Base-by-base conservation (phyloP, 257 asterid genomes). In the Jacaranda copaia region DNA sequence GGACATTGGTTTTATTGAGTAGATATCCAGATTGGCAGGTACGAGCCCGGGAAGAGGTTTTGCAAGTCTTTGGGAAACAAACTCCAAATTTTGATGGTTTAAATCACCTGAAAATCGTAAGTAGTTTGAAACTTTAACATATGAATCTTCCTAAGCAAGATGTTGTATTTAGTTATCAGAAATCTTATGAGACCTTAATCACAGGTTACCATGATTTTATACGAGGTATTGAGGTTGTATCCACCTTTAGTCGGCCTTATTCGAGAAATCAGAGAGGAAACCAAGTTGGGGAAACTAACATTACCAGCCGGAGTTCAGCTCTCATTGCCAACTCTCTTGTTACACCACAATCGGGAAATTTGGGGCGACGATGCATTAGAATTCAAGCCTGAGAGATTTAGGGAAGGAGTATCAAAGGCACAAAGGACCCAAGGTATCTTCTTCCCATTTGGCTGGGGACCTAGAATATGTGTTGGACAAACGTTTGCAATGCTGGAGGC, bases 381-480 rank as follows among this genome's bases (percentile, higher is more conserved):
- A 16, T 87, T 87, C 77, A 87, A 82, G 15, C 85, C 83, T 0
- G 76, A 82, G 38, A 82, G 90, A 13, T 82, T 84, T 45, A 48
- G 79, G 0, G 79, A 75, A 62, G 88, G 88, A 52, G 80, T 82
- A 12, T 38, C 70, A 0, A 66, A 82, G 53, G 88, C 85, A 19
- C 79, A 81, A 1, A 82, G 75, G 72, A 65, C 65, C 20, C 77
- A 14, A 1, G 79, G 66, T 0, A 6, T 65, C 0, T 87, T 66
- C 57, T 38, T 84, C 42, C 87, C 88, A 2, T 84, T 84, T 6
- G 86, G 90, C 0, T 77, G 87, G 86, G 86, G 90, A 1, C 84
- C 90, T 2, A 68, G 82, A 3, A 67, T 77, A 1, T 86, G 90
- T 58, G 39, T 79, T 1, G 88, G 90, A 3, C 87, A 79, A 40